Percentiles rank a stretch among this genome's conserved stretches.
Conservation (phyloP, 352 stramenopile species). For the Peronospora farinosa region DNA sequence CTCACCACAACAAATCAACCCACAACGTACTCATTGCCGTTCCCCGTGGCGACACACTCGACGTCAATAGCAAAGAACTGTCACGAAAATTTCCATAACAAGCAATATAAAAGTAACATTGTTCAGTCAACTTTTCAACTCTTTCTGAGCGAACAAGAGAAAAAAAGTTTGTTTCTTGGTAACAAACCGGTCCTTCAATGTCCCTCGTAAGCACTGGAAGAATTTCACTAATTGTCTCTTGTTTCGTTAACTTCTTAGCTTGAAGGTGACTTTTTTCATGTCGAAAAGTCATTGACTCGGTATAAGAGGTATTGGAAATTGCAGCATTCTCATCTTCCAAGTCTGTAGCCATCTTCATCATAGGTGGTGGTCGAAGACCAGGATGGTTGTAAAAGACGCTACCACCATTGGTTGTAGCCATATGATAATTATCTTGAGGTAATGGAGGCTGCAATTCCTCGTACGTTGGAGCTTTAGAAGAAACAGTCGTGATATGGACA, state of each 20-base stretch:
- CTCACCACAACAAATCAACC: background rate
- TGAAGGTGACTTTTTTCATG: constrained; percentile 45
- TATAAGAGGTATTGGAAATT: background rate
- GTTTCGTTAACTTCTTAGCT: constrained; percentile 62
- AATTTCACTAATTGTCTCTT: constrained; percentile 72
- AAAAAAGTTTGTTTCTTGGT: background rate
- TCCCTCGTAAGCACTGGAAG: constrained; percentile 65
- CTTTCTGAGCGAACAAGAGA: background rate
- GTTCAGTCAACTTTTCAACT: background rate
- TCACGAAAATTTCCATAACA: background rate
- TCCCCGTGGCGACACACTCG: constrained; percentile 88
- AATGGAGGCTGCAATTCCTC: constrained; percentile 7
- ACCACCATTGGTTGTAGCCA: constrained; percentile 19
- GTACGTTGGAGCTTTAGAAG: constrained; percentile 6
- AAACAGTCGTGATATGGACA: constrained; percentile 25
- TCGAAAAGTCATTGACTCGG: constrained; percentile 3
- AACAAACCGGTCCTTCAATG: constrained; percentile 61
- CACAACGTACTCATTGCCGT: constrained; percentile 52
- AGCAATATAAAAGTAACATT: background rate
- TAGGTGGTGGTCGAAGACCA: constrained; percentile 16
- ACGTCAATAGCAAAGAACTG: constrained; percentile 91
- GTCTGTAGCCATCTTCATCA: constrained; percentile 20
- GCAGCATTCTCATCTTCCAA: constrained; percentile 14
- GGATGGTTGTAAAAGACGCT: constrained; percentile 33
- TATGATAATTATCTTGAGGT: constrained; percentile 14